Percentiles rank a stretch among this genome's conserved stretches.
These are phyloP conservation scores for Ramaria rubella DNA, from an alignment of 768 basidiomycete genomes.

Conservation along the genomic window DNA sequence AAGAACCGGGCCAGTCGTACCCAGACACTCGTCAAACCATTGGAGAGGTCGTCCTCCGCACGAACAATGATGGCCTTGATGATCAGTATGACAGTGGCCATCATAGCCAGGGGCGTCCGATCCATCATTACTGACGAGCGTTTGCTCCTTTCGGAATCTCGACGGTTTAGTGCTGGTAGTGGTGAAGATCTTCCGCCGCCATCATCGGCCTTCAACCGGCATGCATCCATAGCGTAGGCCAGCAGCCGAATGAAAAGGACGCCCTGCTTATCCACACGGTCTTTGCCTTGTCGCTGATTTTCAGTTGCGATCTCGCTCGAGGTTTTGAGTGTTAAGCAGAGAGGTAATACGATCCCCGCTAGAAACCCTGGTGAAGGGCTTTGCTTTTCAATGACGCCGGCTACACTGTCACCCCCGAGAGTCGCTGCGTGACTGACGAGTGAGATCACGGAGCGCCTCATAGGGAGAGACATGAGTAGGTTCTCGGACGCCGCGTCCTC, in stretches of 20 bases:
- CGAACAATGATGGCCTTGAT: slow-evolving; percentile 62
- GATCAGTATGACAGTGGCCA: slow-evolving; percentile 53
- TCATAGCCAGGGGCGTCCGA: slow-evolving; percentile 23
- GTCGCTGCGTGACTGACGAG: slow-evolving; percentile 34
- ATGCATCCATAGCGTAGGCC: slow-evolving; percentile 50
- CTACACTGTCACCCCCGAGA: slow-evolving; percentile 44
- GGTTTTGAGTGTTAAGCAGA: slow-evolving; percentile 49
- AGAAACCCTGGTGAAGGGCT: slow-evolving; percentile 53
- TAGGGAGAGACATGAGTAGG: slow-evolving; percentile 33
- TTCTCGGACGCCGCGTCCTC: slow-evolving; percentile 39
- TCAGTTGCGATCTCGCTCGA: slow-evolving; percentile 37
- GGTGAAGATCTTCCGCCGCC: slow-evolving; percentile 19
- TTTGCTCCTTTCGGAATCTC: slow-evolving; percentile 33
- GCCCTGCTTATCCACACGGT: slow-evolving; percentile 40
- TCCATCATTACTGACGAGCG: neutral
- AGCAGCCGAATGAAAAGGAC: slow-evolving; percentile 59
- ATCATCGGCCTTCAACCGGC: slow-evolving; percentile 29
- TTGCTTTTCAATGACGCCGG: slow-evolving; percentile 51
- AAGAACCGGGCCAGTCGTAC: slow-evolving; percentile 50
- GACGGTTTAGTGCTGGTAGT: slow-evolving; percentile 38
- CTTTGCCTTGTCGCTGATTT: slow-evolving; percentile 36
- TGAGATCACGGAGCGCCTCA: slow-evolving; percentile 34
- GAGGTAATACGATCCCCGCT: slow-evolving; percentile 56
- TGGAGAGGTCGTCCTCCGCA: slow-evolving; percentile 53
- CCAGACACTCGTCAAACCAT: slow-evolving; percentile 54